Evolutionary conservation across 768 basidiomycete species (phyloP).

Genomic region (Lactarius akahatsu): DNA sequence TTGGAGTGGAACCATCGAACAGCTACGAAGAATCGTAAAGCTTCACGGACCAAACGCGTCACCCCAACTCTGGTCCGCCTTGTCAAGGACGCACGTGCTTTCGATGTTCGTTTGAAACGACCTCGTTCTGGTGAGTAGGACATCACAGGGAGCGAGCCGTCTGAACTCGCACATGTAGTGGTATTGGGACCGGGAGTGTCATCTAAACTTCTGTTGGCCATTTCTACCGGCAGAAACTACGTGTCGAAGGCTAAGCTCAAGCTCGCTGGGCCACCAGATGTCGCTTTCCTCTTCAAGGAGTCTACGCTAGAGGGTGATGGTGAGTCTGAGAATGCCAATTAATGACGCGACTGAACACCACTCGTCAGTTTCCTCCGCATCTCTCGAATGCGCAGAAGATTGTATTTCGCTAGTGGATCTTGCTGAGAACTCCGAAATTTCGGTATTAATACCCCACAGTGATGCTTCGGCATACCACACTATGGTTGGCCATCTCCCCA

Average conservation of each 20-base stretch:
- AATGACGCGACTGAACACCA: not conserved
- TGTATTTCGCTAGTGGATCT: constrained; percentile 50
- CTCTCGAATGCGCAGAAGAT: constrained; percentile 43
- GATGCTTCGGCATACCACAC: constrained; percentile 59
- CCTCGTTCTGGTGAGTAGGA: constrained; percentile 42
- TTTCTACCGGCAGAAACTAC: constrained; percentile 71
- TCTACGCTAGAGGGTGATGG: constrained; percentile 42
- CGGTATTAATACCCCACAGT: constrained; percentile 62
- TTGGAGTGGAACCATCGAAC: constrained; percentile 64
- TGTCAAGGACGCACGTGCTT: constrained; percentile 57
- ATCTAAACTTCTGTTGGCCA: constrained; percentile 50
- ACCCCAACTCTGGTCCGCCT: constrained; percentile 53
- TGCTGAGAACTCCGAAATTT: constrained; percentile 45
- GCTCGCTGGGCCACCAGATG: constrained; percentile 54
- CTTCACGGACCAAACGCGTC: constrained; percentile 33
- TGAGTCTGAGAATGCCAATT: constrained; percentile 28
- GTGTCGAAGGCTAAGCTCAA: constrained; percentile 53
- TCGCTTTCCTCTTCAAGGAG: constrained; percentile 46
- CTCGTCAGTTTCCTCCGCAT: constrained; percentile 22
- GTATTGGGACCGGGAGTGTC: constrained; percentile 66
- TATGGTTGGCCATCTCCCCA: constrained; percentile 49
- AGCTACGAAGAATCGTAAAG: constrained; percentile 30
- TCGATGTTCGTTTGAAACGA: constrained; percentile 63
- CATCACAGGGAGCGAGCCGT: constrained; percentile 22
- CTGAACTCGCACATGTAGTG: not conserved